These are phyloP conservation scores for Amanita subjunquillea DNA, from an alignment of 768 basidiomycete genomes.

Conservation along the genomic window DNA sequence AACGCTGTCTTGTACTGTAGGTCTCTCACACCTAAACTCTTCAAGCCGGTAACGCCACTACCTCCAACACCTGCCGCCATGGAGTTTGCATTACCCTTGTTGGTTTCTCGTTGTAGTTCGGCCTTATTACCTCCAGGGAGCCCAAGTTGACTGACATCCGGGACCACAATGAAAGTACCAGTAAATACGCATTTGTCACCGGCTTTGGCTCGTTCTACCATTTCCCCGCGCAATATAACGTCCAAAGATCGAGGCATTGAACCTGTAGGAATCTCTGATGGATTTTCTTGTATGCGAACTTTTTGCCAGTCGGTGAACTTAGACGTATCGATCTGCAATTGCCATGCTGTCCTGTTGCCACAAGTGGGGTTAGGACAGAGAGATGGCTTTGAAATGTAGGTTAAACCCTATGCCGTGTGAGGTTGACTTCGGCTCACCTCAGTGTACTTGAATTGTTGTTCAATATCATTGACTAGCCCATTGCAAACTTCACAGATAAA, in stretches of 20 bases:
- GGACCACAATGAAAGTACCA: slow-evolving; percentile 96
- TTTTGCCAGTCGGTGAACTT: slow-evolving; percentile 99
- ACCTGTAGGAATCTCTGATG: slow-evolving; percentile 97
- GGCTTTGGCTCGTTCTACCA: slow-evolving; percentile 98
- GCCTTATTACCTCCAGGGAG: slow-evolving; percentile 90
- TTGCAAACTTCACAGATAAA: slow-evolving; percentile 89
- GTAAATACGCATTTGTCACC: slow-evolving; percentile 99
- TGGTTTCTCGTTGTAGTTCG: slow-evolving; percentile 82
- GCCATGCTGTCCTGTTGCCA: slow-evolving; percentile 84
- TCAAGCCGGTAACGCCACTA: slow-evolving; percentile 87
- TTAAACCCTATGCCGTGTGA: slow-evolving; percentile 1
- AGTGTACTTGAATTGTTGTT: slow-evolving; percentile 99
- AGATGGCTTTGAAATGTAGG: slow-evolving; percentile 49
- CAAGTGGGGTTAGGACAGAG: slow-evolving; percentile 94
- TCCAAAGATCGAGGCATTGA: slow-evolving; percentile 97
- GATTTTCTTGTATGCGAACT: slow-evolving; percentile 97
- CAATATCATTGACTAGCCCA: slow-evolving; percentile 82
- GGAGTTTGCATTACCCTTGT: slow-evolving; percentile 47
- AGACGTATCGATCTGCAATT: slow-evolving; percentile 89
- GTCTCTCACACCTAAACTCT: slow-evolving; percentile 90
- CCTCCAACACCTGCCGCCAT: slow-evolving; percentile 57
- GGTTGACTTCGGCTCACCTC: slow-evolving; percentile 44
- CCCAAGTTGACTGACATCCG: slow-evolving; percentile 94
- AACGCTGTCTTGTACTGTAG: slow-evolving; percentile 98
- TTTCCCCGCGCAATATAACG: slow-evolving; percentile 88